Percentiles rank a stretch among this genome's conserved stretches.
Conservation (phyloP, 1,284 basidiomycete species). For the Ustilago loliicola region DNA sequence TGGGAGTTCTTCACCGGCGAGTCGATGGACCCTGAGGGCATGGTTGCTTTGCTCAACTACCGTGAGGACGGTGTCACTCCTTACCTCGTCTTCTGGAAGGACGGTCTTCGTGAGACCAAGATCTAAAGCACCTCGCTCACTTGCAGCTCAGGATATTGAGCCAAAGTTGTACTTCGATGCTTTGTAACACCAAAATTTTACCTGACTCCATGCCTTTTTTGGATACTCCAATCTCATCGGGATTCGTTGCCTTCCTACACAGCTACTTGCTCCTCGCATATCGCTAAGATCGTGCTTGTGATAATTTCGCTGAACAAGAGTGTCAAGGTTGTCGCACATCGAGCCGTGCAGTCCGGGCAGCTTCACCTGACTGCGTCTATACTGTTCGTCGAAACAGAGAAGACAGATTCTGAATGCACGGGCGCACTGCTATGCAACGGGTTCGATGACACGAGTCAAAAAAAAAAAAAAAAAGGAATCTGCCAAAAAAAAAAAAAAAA, state of each 20-base stretch:
- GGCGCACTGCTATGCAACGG: too few species aligned
- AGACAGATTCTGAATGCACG: too few species aligned
- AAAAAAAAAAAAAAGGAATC: not conserved
- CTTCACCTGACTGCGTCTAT: too few species aligned
- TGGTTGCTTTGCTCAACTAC: constrained; percentile 72
- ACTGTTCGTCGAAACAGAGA: too few species aligned
- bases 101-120: constrained; percentile 69
- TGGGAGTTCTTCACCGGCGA: constrained; percentile 89
- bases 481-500: constrained; percentile 2
- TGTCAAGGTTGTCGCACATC: too few species aligned
- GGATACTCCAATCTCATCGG: not conserved
- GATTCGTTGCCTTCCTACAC: not conserved
- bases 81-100: constrained; percentile 75
- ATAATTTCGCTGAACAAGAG: too few species aligned
- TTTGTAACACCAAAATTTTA: constrained; percentile 9
- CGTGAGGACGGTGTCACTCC: constrained; percentile 76
- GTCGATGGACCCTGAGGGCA: constrained; percentile 74
- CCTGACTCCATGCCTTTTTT: not conserved
- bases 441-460: not conserved
- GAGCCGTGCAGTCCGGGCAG: too few species aligned
- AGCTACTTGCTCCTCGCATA: too few species aligned
- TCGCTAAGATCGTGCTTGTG: too few species aligned
- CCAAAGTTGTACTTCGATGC: not conserved
- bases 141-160: not conserved
- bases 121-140: constrained; percentile 51